Conservation (phyloP, 139 green algal genomes). For the Coelastrella sp. region DNA sequence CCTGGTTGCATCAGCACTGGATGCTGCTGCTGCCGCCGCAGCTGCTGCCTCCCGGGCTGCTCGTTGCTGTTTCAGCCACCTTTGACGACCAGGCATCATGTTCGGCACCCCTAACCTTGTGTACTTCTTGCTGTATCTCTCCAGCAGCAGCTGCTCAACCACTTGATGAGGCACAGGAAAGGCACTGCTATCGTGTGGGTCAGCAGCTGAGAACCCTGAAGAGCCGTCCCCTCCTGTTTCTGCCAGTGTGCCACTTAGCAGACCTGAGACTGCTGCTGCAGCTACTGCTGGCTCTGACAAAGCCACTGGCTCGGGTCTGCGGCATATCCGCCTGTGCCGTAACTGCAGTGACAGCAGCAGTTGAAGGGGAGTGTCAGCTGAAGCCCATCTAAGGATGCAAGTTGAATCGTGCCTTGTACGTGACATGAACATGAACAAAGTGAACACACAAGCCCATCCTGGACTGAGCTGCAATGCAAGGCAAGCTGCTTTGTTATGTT, state of each 20-base stretch:
- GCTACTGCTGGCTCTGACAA: not conserved
- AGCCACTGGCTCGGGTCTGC: constrained; percentile 26
- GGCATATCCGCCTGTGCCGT: constrained; percentile 39
- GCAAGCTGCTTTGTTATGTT: no score
- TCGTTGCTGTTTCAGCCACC: constrained; percentile 28
- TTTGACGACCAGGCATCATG: constrained; percentile 11
- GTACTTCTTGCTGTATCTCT: constrained; percentile 51
- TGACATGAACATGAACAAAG: not conserved
- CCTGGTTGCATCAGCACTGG: not conserved
- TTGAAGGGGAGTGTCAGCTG: no score
- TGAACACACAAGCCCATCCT: no score
- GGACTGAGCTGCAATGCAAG: no score
- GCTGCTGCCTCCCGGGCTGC: not conserved
- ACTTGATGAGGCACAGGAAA: constrained; percentile 29
- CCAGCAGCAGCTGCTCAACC: constrained; percentile 43
- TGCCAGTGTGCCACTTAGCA: no score
- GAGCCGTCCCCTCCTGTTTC: no score
- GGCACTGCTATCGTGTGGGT: not conserved
- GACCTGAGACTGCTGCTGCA: constrained; percentile 9
- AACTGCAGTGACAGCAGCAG: constrained; percentile 9
- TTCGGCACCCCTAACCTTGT: constrained; percentile 2
- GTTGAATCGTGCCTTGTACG: no score
- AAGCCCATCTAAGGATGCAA: no score
- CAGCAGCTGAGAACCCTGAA: not conserved
- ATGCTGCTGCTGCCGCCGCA: not conserved